Conservation (phyloP, 495 filamentous ascomycete genomes). For the Penicillium daleae region DNA sequence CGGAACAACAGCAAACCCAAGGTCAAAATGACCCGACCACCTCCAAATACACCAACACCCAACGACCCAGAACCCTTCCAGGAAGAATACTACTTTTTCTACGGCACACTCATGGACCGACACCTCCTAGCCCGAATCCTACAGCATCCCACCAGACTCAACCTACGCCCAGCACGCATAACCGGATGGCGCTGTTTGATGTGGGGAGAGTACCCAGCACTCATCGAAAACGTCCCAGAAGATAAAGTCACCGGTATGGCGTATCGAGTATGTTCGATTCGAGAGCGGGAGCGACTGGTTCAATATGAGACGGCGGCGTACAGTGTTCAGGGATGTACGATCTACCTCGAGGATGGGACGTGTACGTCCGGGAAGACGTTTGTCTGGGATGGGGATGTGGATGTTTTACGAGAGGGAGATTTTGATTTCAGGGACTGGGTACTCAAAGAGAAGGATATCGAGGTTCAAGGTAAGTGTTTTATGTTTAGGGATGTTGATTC, state of each 20-base stretch:
- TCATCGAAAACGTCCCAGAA: background rate
- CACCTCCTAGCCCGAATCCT: background rate
- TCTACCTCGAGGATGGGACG: background rate
- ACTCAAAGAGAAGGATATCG: conserved; percentile 3
- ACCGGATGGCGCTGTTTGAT: background rate
- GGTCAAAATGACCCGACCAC: background rate
- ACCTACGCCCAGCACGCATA: background rate
- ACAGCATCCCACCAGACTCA: background rate
- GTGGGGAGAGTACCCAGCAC: background rate
- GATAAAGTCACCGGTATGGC: background rate
- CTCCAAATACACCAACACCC: background rate
- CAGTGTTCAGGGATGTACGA: background rate
- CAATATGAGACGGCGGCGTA: background rate
- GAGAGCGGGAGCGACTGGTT: background rate
- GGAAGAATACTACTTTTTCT: conserved; percentile 3
- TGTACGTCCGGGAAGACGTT: background rate
- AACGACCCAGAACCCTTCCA: background rate
- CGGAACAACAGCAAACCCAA: background rate
- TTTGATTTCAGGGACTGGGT: conserved; percentile 2
- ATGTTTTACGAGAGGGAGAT: background rate
- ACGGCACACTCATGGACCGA: background rate
- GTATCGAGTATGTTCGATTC: background rate
- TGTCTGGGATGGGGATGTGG: background rate
- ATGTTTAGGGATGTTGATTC: background rate
- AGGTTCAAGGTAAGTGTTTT: background rate